These are phyloP conservation scores for Plasmodium coatneyi DNA, from an alignment of 169 alveolate genomes.

Conservation along the genomic window DNA sequence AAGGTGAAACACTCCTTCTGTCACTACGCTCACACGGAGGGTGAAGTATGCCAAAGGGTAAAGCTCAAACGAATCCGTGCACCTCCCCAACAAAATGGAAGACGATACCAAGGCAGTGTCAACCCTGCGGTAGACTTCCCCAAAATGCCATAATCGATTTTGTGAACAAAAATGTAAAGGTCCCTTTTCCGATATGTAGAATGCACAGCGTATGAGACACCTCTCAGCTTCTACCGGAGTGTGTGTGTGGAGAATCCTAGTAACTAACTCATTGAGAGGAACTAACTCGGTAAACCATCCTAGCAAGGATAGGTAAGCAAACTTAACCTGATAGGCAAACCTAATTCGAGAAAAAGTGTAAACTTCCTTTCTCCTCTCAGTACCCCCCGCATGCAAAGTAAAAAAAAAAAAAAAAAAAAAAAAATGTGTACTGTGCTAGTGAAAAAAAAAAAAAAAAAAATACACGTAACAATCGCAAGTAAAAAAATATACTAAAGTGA, in stretches of 20 bases:
- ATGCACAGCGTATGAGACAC: not conserved
- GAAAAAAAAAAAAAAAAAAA: constrained; percentile 4
- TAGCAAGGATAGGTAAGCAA: not conserved
- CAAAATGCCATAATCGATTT: not conserved
- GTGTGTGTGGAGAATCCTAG: not conserved
- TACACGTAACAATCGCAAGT: not conserved
- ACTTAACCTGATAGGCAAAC: not conserved
- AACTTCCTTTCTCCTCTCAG: not conserved
- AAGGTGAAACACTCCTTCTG: not conserved
- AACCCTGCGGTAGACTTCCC: not conserved
- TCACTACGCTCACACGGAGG: not conserved
- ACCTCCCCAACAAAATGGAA: not conserved
- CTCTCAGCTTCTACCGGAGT: not conserved
- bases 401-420: not conserved
- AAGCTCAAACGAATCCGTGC: not conserved
- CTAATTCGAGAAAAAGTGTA: not conserved
- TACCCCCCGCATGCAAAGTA: not conserved
- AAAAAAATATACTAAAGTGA: not conserved
- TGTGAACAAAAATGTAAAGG: not conserved
- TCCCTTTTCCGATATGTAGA: not conserved
- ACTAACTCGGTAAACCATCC: not conserved
- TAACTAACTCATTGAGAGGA: not conserved
- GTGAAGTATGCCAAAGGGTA: not conserved
- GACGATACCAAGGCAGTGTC: not conserved
- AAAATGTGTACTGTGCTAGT: not conserved